Evolutionary conservation across 108 stramenopile species (phyloP).

Genomic region (Pinguiococcus pyrenoidosus): DNA sequence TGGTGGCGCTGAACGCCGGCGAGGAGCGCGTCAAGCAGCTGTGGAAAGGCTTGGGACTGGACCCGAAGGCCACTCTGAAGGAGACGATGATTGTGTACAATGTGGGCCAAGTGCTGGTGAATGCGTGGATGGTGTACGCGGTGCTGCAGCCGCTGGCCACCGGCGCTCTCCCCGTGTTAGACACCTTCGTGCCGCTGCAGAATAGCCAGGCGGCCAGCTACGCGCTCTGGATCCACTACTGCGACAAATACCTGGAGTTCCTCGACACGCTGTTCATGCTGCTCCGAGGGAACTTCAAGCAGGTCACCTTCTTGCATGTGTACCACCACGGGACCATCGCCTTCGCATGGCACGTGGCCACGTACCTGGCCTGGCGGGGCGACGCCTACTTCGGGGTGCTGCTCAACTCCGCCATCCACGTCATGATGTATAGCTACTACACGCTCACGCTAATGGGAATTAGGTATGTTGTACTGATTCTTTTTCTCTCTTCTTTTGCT

Average conservation of each 20-base stretch:
- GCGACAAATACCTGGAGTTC: slow-evolving; percentile 11
- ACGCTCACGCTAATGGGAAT: slow-evolving; percentile 4
- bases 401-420: slow-evolving; percentile 12
- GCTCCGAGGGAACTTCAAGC: slow-evolving; percentile 1
- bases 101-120: background rate
- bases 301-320: slow-evolving; percentile 11
- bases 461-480: too few relatives aligned
- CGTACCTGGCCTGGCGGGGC: background rate
- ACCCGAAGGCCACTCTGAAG: too few relatives aligned
- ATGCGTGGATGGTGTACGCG: background rate
- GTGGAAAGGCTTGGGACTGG: too few relatives aligned
- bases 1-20: too few relatives aligned
- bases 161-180: background rate
- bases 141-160: background rate
- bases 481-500: too few relatives aligned
- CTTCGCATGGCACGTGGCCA: slow-evolving; percentile 6
- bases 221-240: slow-evolving; percentile 10
- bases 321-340: slow-evolving; percentile 8
- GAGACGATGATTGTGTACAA: background rate
- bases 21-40: too few relatives aligned
- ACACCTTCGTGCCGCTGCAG: background rate
- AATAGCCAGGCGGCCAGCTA: background rate
- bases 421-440: slow-evolving; percentile 20
- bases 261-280: slow-evolving; percentile 16
- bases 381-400: slow-evolving; percentile 4